Evolutionary conservation across 192 early-diverging fungal species (phyloP).

Genomic region (Backusella morwellensis): DNA sequence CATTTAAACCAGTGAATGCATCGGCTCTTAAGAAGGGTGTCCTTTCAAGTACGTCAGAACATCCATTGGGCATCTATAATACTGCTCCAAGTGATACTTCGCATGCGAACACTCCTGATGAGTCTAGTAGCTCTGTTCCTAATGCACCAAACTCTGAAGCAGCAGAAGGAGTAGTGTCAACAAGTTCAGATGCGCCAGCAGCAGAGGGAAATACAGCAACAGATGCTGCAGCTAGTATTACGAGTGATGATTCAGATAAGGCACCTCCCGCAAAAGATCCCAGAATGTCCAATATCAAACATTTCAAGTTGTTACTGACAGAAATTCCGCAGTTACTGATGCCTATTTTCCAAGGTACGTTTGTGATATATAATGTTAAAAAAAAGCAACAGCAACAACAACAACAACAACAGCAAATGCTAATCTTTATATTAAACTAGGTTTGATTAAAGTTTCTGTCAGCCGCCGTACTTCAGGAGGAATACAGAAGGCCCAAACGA

Average conservation of each 20-base stretch:
- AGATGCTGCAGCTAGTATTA: not conserved
- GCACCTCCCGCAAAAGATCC: slow-evolving; percentile 41
- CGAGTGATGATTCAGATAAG: slow-evolving; percentile 21
- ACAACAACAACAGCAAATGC: not conserved
- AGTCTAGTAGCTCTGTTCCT: not conserved
- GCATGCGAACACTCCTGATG: not conserved
- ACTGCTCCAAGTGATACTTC: not conserved
- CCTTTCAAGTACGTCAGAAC: slow-evolving; percentile 6
- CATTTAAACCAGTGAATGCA: slow-evolving; percentile 29
- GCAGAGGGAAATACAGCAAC: slow-evolving; percentile 3
- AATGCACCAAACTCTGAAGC: not conserved
- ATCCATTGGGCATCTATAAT: slow-evolving; percentile 29
- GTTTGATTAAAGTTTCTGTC: slow-evolving; percentile 60
- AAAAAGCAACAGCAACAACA: not conserved
- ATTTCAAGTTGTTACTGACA: slow-evolving; percentile 60
- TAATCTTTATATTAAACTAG: slow-evolving; percentile 12
- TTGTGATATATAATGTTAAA: not conserved
- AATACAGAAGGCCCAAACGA: slow-evolving; percentile 45
- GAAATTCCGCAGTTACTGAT: slow-evolving; percentile 64
- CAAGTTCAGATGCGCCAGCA: not conserved
- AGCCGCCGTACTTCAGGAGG: slow-evolving; percentile 51
- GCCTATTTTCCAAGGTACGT: slow-evolving; percentile 53
- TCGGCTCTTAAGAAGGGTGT: slow-evolving; percentile 29
- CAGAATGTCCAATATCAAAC: slow-evolving; percentile 65
- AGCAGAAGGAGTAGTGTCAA: slow-evolving; percentile 14